Percentiles rank a stretch among this genome's conserved stretches.
phyloP scores from a whole-genome alignment of 2,329 filamentous ascomycete species.

The Zymoseptoria crescenta region DNA sequence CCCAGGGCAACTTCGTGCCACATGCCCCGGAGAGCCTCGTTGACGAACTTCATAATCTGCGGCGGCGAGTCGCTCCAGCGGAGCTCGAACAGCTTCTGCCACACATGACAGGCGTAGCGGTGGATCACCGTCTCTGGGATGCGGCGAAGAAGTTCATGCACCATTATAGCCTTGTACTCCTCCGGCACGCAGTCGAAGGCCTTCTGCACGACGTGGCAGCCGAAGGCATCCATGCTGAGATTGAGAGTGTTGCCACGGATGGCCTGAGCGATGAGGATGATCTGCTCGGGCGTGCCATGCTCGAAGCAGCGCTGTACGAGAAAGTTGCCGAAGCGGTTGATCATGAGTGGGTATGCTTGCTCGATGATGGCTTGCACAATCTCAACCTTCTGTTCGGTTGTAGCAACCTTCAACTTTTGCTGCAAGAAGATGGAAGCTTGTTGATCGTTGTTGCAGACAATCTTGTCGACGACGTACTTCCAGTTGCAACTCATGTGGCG shows the following conservation, averaged over 20 bases:
- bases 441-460: conserved; percentile 98
- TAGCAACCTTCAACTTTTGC: conserved; percentile 96
- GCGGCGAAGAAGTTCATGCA: conserved; percentile 88
- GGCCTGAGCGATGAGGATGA: conserved; percentile 86
- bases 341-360: conserved; percentile 91
- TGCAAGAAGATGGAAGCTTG: conserved; percentile 98
- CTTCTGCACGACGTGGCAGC: conserved; percentile 97
- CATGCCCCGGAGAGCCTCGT: conserved; percentile 89
- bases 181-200: conserved; percentile 97
- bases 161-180: conserved; percentile 97
- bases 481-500: conserved; percentile 96
- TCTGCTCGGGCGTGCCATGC: conserved; percentile 88
- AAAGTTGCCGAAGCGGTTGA: conserved; percentile 98
- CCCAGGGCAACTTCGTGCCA: conserved; percentile 98
- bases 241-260: conserved; percentile 91
- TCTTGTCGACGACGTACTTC: conserved; percentile 99
- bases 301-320: conserved; percentile 98
- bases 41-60: conserved; percentile 98
- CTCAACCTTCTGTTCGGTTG: conserved; percentile 89
- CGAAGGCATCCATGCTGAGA: conserved; percentile 97
- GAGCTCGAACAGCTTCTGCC: conserved; percentile 98
- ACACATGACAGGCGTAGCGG: conserved; percentile 96
- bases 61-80: conserved; percentile 91
- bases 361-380: conserved; percentile 95
- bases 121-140: conserved; percentile 98